These are phyloP conservation scores for Lasiosphaeria miniovina DNA, from an alignment of 495 filamentous ascomycete genomes.

Conservation along the genomic window DNA sequence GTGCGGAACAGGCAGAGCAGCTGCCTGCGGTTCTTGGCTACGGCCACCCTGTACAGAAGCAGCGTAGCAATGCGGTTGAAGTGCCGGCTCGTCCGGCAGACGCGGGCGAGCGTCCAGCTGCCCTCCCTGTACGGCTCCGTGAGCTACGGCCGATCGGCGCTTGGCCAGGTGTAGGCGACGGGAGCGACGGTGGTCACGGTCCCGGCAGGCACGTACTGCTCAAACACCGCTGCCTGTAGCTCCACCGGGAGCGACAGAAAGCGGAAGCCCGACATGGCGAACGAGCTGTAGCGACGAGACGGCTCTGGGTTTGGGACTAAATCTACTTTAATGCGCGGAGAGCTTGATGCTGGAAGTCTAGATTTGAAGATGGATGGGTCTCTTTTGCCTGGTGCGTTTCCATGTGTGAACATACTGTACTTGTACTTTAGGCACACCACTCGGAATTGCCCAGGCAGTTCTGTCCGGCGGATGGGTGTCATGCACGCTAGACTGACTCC, in stretches of 20 bases:
- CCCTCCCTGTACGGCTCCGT: neutral
- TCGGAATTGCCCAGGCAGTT: no score
- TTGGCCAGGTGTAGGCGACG: neutral
- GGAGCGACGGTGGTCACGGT: neutral
- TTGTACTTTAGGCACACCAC: no score
- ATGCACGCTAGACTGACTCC: no score
- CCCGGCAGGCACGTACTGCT: slow-evolving; percentile 3
- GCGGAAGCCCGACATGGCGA: neutral
- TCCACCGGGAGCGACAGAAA: slow-evolving; percentile 5
- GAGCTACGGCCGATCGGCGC: neutral
- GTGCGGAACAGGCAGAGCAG: slow-evolving; percentile 3
- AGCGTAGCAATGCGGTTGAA: slow-evolving; percentile 4
- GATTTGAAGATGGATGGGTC: no score
- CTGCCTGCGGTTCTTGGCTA: neutral
- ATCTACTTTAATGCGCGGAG: no score
- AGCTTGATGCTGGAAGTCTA: no score
- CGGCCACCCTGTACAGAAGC: neutral
- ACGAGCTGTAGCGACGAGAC: no score
- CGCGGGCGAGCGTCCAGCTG: neutral
- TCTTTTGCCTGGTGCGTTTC: no score
- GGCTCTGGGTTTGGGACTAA: no score
- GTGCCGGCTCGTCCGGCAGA: neutral
- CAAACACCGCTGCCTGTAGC: neutral
- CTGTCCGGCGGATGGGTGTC: no score
- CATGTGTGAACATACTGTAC: no score